Evolutionary conservation across 768 basidiomycete genomes (phyloP).

Genomic region (Boletus rubescentipes): DNA sequence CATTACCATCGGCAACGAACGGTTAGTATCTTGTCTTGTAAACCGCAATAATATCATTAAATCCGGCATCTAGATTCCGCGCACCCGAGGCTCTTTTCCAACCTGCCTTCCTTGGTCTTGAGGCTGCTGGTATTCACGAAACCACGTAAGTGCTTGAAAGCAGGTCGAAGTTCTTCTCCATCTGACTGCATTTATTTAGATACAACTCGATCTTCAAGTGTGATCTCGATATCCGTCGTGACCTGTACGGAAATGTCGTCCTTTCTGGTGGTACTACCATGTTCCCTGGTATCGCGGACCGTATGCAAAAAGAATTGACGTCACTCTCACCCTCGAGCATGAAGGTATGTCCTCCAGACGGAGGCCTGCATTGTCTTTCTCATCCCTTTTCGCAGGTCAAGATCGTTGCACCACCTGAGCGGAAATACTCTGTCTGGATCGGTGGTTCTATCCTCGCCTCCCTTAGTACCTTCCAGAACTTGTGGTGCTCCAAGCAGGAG

Average conservation of each 20-base stretch:
- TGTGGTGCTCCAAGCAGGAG: slow-evolving; percentile 93
- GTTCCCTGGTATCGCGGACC: slow-evolving; percentile 95
- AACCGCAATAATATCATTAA: neutral
- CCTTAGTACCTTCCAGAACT: slow-evolving; percentile 92
- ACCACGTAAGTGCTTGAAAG: slow-evolving; percentile 42
- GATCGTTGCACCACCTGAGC: slow-evolving; percentile 90
- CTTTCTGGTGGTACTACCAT: slow-evolving; percentile 86
- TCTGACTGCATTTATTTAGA: slow-evolving; percentile 23
- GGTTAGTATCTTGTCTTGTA: slow-evolving; percentile 31
- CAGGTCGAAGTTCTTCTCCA: neutral
- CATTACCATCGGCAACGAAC: slow-evolving; percentile 79
- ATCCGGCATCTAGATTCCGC: slow-evolving; percentile 43
- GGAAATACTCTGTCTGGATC: slow-evolving; percentile 97
- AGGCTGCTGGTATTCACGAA: slow-evolving; percentile 83
- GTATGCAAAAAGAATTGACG: slow-evolving; percentile 93
- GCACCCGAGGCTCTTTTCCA: slow-evolving; percentile 59
- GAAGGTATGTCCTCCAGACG: slow-evolving; percentile 53
- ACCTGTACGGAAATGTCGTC: slow-evolving; percentile 36
- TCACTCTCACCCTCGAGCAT: slow-evolving; percentile 77
- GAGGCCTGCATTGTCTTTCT: neutral
- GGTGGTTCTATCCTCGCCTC: slow-evolving; percentile 86
- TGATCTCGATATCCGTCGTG: slow-evolving; percentile 62
- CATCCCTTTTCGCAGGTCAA: slow-evolving; percentile 53
- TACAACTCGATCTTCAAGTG: slow-evolving; percentile 65
- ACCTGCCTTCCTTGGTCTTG: slow-evolving; percentile 61